Conservation (phyloP, 116 monocot species). For the Zostera marina region DNA sequence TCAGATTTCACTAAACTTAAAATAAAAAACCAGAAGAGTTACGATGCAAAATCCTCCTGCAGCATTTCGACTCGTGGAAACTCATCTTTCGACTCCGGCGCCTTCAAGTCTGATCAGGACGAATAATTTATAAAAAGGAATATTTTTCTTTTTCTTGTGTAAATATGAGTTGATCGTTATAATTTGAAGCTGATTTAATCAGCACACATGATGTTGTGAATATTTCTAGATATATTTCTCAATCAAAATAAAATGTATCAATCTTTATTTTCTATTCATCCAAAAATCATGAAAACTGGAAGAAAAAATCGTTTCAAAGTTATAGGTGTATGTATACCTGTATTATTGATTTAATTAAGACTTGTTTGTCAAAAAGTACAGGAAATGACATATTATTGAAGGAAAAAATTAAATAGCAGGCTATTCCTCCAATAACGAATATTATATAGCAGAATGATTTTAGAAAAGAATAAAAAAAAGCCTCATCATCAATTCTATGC, state of each 20-base stretch:
- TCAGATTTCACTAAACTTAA: constrained; percentile 44
- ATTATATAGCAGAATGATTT: background rate
- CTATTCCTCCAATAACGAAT: constrained; percentile 1
- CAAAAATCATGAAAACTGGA: too few species aligned
- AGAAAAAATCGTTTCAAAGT: too few species aligned
- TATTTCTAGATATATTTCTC: too few species aligned
- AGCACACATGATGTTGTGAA: too few species aligned
- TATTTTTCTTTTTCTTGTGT: background rate
- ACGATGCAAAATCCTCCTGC: background rate
- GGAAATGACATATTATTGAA: constrained; percentile 5
- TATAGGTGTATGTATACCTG: too few species aligned
- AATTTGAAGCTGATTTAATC: too few species aligned
- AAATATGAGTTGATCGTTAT: too few species aligned
- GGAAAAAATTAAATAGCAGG: constrained; percentile 1
- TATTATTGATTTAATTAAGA: background rate
- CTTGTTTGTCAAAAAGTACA: background rate
- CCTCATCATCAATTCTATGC: constrained; percentile 6
- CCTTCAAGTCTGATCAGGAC: background rate
- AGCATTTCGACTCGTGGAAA: background rate
- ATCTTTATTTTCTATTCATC: too few species aligned
- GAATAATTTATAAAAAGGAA: background rate
- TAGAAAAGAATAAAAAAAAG: constrained; percentile 1
- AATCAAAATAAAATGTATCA: background rate
- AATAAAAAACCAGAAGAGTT: constrained; percentile 10
- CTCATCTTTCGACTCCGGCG: background rate